Conservation (phyloP, 495 filamentous ascomycete species). For the Clavariopsis aquatica region DNA sequence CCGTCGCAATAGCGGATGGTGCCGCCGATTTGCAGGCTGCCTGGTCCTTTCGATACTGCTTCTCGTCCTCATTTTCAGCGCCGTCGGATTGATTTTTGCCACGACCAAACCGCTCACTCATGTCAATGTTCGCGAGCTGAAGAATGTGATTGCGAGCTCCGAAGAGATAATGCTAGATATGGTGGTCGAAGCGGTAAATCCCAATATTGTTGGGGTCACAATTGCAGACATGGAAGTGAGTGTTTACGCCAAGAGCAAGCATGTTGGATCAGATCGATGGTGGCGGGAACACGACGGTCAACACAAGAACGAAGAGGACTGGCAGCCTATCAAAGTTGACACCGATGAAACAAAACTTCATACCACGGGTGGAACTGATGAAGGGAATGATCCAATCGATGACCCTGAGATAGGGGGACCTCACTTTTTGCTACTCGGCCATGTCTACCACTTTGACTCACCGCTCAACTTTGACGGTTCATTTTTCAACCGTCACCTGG, state of each 20-base stretch:
- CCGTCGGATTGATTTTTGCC: slow-evolving; percentile 82
- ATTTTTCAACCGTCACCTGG: slow-evolving; percentile 67
- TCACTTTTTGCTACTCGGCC: slow-evolving; percentile 86
- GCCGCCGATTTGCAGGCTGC: slow-evolving; percentile 70
- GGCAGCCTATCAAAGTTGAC: neutral
- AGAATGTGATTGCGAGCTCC: slow-evolving; percentile 87
- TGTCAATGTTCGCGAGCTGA: slow-evolving; percentile 73
- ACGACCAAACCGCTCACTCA: slow-evolving; percentile 84
- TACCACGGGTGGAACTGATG: slow-evolving; percentile 53
- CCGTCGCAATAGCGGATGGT: slow-evolving; percentile 52
- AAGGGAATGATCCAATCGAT: slow-evolving; percentile 71
- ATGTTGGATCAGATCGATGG: slow-evolving; percentile 75
- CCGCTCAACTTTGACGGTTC: slow-evolving; percentile 84
- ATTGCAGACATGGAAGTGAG: slow-evolving; percentile 84
- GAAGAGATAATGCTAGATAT: slow-evolving; percentile 96
- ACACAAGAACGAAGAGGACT: slow-evolving; percentile 39
- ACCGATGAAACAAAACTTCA: neutral
- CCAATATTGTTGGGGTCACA: slow-evolving; percentile 82
- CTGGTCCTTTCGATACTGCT: slow-evolving; percentile 73
- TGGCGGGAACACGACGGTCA: slow-evolving; percentile 60
- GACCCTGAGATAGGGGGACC: slow-evolving; percentile 62
- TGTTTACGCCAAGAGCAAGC: slow-evolving; percentile 88
- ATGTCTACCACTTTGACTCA: slow-evolving; percentile 82
- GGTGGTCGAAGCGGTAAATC: slow-evolving; percentile 83
- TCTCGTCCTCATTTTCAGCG: slow-evolving; percentile 72